Evolutionary conservation across 1,284 basidiomycete genomes (phyloP).

Genomic region (Ceratobasidium sp.): DNA sequence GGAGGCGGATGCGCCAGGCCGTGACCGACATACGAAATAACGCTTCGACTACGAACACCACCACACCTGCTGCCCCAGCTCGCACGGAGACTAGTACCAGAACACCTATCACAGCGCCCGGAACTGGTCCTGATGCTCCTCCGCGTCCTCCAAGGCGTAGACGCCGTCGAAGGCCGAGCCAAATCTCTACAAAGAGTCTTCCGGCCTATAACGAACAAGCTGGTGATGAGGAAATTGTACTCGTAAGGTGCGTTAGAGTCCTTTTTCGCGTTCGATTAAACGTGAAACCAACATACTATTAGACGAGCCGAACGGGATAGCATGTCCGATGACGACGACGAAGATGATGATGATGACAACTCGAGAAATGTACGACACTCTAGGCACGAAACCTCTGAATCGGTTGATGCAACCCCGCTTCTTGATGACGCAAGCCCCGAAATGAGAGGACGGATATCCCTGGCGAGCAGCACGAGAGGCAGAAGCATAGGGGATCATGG

Average conservation of each 20-base stretch:
- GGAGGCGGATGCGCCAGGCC: slow-evolving; percentile 1
- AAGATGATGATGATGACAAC: slow-evolving; percentile 4
- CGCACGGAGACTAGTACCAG: not conserved
- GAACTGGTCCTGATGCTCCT: slow-evolving; percentile 20
- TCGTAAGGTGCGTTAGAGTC: slow-evolving; percentile 66
- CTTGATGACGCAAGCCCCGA: slow-evolving; percentile 36
- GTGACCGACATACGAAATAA: slow-evolving; percentile 16
- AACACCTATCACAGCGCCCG: not conserved
- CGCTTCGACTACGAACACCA: not conserved
- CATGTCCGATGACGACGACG: slow-evolving; percentile 39
- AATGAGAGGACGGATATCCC: slow-evolving; percentile 16
- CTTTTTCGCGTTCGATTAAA: not conserved
- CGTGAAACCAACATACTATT: not conserved
- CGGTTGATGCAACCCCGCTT: slow-evolving; percentile 29
- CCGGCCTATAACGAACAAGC: slow-evolving; percentile 82
- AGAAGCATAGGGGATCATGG: slow-evolving; percentile 11
- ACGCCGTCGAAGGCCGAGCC: slow-evolving; percentile 64
- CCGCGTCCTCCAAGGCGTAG: slow-evolving; percentile 53
- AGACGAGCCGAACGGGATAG: slow-evolving; percentile 19
- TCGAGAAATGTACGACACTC: not conserved
- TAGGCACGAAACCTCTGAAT: not conserved
- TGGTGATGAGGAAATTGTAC: slow-evolving; percentile 78
- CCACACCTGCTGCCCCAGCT: not conserved
- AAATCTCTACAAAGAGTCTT: slow-evolving; percentile 76
- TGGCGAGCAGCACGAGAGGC: slow-evolving; percentile 21